Evolutionary conservation across 2,329 filamentous ascomycete genomes (phyloP), one percentile per base, ranked within the genome.

Genomic region (Ophiostoma ips): DNA sequence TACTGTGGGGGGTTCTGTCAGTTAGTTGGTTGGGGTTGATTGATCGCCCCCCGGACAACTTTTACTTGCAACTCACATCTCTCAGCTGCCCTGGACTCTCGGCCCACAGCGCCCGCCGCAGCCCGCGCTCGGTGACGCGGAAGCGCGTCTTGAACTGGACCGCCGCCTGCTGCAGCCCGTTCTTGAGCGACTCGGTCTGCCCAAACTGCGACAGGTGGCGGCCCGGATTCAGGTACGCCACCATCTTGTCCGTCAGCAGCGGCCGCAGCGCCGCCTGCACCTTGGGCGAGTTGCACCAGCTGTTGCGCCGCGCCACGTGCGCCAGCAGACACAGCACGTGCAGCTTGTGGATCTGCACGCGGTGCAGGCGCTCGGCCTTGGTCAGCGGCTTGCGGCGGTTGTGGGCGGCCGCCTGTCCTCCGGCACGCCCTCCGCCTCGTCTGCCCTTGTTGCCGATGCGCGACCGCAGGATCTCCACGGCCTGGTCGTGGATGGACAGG

Each of bases 261-360:
- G 73, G 68, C 49, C 75, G 79, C 37, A 94, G 65, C n/a, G 66
- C 66, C 37, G 70, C 73, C 61, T 94, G 87, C 9, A 85, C 76
- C 51, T 73, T 66, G 13, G 68, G 58, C 60, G 90, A 83, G 59
- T 94, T 94, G 66, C 89, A 95, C 87, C 90, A 95, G 50, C 76
- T 70, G 61, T 96, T 98, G 50, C 89, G 79, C 51, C 79, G 71
- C 56, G 84, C 76, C 15, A 82, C 75, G 63, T 96, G 87, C 10
- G 80, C 78, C 15, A 98, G 66, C 2, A 98, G 71, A 61, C 87
- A 94, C 13, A 95, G 68, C 0, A 96, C 56, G 65, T 98, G 89
- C 54, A 81, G 71, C 64, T 90, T 94, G 64, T 98, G 92, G n/a
- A 88, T 72, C 48, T 87, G 76, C 30, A 92, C 63, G 18, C 89